These are phyloP conservation scores for Sclerotinia subarctica DNA, from an alignment of 2,329 filamentous ascomycete genomes.

Conservation along the genomic window DNA sequence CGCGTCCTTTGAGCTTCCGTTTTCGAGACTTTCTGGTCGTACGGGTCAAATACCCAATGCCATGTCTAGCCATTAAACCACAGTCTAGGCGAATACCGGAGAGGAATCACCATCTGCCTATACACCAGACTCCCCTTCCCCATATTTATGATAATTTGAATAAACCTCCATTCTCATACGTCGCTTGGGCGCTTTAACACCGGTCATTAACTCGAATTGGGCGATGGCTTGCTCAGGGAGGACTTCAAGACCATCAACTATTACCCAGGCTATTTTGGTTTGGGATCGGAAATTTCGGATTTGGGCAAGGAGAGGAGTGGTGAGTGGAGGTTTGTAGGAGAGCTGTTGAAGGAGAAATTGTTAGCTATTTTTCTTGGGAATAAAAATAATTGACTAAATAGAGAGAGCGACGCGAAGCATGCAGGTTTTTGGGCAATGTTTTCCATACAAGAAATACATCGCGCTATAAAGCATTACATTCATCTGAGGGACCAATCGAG, in stretches of 20 bases:
- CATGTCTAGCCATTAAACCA: not conserved
- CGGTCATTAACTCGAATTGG: slow-evolving; percentile 79
- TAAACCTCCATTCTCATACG: slow-evolving; percentile 56
- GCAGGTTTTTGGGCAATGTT: too few species aligned
- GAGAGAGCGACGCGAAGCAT: not conserved
- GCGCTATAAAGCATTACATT: not conserved
- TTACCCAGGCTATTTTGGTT: slow-evolving; percentile 64
- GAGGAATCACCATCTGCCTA: not conserved
- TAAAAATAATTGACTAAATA: not conserved
- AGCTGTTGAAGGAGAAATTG: slow-evolving; percentile 39
- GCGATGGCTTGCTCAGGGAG: slow-evolving; percentile 77
- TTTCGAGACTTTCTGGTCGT: too few species aligned
- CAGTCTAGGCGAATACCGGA: not conserved
- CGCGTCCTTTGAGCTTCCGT: too few species aligned
- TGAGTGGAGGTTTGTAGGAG: slow-evolving; percentile 65
- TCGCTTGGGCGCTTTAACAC: slow-evolving; percentile 64
- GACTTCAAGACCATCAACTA: slow-evolving; percentile 72
- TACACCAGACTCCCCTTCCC: slow-evolving; percentile 13
- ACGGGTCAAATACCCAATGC: too few species aligned
- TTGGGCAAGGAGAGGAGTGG: slow-evolving; percentile 68
- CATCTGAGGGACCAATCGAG: too few species aligned
- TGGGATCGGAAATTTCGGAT: slow-evolving; percentile 47
- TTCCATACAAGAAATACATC: not conserved
- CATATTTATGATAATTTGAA: slow-evolving; percentile 34
- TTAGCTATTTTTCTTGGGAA: not conserved